Percentiles rank a stretch among this genome's conserved stretches.
Evolutionary conservation across 2,329 filamentous ascomycete genomes (phyloP).

Genomic region (Camillea tinctor): DNA sequence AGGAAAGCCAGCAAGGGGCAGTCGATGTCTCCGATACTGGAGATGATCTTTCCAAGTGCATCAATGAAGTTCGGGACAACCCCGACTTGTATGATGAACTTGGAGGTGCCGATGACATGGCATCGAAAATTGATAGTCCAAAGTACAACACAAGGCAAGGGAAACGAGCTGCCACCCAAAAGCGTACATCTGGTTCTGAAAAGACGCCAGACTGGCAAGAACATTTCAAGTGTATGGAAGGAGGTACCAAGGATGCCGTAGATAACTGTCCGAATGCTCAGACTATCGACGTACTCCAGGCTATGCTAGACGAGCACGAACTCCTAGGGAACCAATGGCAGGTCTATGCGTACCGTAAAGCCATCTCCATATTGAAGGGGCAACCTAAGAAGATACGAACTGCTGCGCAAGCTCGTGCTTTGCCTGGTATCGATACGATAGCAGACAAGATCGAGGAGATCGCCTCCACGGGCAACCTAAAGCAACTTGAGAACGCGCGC

Average conservation of each 20-base stretch:
- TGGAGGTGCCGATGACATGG: slow-evolving; percentile 31
- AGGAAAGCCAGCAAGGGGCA: background rate
- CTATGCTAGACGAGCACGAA: slow-evolving; percentile 77
- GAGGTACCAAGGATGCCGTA: slow-evolving; percentile 44
- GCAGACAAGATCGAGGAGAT: slow-evolving; percentile 91
- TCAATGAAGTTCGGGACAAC: slow-evolving; percentile 60
- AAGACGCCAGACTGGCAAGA: slow-evolving; percentile 40
- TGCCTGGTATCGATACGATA: slow-evolving; percentile 70
- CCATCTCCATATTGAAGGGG: slow-evolving; percentile 68
- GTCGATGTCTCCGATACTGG: background rate
- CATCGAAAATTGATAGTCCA: slow-evolving; percentile 13
- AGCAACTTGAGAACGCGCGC: slow-evolving; percentile 68
- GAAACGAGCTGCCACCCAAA: slow-evolving; percentile 24
- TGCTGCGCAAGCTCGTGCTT: slow-evolving; percentile 63
- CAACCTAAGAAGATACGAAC: slow-evolving; percentile 64
- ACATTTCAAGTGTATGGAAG: slow-evolving; percentile 54
- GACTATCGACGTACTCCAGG: slow-evolving; percentile 74
- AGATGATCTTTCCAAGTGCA: slow-evolving; percentile 34
- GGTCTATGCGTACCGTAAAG: slow-evolving; percentile 71
- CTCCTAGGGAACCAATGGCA: slow-evolving; percentile 77
- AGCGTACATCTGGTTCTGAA: slow-evolving; percentile 26
- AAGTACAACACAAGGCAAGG: slow-evolving; percentile 15
- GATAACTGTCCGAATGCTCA: slow-evolving; percentile 66
- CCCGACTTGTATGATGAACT: slow-evolving; percentile 55
- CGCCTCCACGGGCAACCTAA: slow-evolving; percentile 68